These are phyloP conservation scores for Psilocybe subaeruginosa DNA, from an alignment of 768 basidiomycete genomes.

Conservation along the genomic window DNA sequence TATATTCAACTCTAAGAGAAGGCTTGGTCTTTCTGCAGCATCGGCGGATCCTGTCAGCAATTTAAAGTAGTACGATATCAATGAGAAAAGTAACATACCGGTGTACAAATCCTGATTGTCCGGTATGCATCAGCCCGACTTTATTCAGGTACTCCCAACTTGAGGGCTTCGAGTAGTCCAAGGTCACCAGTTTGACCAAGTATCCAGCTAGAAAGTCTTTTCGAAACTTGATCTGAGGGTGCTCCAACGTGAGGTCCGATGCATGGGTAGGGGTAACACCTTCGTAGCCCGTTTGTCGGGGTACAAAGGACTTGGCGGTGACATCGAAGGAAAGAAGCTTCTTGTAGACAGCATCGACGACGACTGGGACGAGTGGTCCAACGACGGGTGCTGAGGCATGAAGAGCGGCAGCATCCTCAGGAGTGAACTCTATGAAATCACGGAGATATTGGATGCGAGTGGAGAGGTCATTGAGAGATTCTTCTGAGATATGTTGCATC, in stretches of 20 bases:
- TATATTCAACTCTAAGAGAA: conserved; percentile 38
- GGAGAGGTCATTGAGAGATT: conserved; percentile 32
- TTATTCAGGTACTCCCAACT: conserved; percentile 51
- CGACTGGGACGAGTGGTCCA: conserved; percentile 41
- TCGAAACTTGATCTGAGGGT: conserved; percentile 50
- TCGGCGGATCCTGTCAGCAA: neutral
- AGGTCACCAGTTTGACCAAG: conserved; percentile 39
- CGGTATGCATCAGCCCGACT: conserved; percentile 55
- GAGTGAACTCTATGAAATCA: conserved; percentile 46
- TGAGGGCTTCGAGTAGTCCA: conserved; percentile 44
- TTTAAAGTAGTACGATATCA: neutral
- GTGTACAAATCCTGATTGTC: conserved; percentile 44
- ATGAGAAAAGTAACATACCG: conserved; percentile 26
- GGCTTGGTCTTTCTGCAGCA: conserved; percentile 27
- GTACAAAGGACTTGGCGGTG: conserved; percentile 41
- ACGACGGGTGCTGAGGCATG: conserved; percentile 42
- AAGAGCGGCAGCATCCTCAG: conserved; percentile 43
- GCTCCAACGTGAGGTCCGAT: conserved; percentile 42
- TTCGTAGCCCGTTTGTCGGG: conserved; percentile 41
- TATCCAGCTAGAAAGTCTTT: conserved; percentile 41
- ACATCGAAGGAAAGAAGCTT: conserved; percentile 47
- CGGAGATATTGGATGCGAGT: conserved; percentile 47
- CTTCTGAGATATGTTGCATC: conserved; percentile 31
- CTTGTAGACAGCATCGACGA: conserved; percentile 48
- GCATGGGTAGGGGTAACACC: conserved; percentile 39